Conservation (phyloP, 495 filamentous ascomycete genomes). For the Annulohypoxylon nitens region DNA sequence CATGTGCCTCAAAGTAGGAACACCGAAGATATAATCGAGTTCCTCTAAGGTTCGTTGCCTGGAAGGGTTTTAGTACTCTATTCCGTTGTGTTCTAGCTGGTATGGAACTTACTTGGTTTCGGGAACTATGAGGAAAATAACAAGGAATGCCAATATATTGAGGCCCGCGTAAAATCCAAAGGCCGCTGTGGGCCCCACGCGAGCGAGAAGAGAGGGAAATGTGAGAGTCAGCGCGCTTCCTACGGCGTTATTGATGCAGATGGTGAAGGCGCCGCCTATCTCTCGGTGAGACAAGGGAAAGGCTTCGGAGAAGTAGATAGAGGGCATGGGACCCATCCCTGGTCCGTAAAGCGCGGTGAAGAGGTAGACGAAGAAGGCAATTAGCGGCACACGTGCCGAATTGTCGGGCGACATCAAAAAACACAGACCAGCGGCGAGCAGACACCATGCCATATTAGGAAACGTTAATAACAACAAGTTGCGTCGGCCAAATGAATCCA, state of each 20-base stretch:
- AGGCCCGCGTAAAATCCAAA: slow-evolving; percentile 72
- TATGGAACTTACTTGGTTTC: slow-evolving; percentile 63
- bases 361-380: slow-evolving; percentile 66
- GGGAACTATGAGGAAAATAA: slow-evolving; percentile 68
- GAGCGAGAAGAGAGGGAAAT: slow-evolving; percentile 63
- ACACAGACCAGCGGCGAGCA: slow-evolving; percentile 66
- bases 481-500: slow-evolving; percentile 69
- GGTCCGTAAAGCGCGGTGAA: slow-evolving; percentile 68
- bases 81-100: slow-evolving; percentile 52
- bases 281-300: slow-evolving; percentile 68
- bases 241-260: slow-evolving; percentile 63
- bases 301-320: slow-evolving; percentile 70
- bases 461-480: slow-evolving; percentile 68
- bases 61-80: slow-evolving; percentile 56
- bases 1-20: slow-evolving; percentile 64
- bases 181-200: slow-evolving; percentile 68
- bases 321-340: slow-evolving; percentile 70
- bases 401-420: slow-evolving; percentile 61
- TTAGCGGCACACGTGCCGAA: slow-evolving; percentile 58
- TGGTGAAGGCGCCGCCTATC: slow-evolving; percentile 60
- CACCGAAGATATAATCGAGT: slow-evolving; percentile 66
- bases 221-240: slow-evolving; percentile 70
- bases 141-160: slow-evolving; percentile 68
- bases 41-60: slow-evolving; percentile 65
- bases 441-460: slow-evolving; percentile 65